A percentile compares a stretch with the other conserved stretches of the same genome.
Conservation (phyloP, 257 asterid species). For the Rehmannia glutinosa region DNA sequence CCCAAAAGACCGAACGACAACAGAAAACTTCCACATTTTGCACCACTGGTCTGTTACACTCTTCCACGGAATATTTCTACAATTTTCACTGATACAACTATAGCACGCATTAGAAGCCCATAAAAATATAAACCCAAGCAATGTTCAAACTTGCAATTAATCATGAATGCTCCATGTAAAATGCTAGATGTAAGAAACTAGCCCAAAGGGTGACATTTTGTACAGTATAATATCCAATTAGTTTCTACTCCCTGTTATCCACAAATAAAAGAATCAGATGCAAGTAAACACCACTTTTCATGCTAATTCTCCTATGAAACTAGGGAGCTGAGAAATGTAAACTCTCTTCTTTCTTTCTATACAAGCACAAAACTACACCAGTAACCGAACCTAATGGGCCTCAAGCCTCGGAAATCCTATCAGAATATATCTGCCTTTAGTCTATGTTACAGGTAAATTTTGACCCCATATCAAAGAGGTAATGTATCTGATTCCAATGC, state of each 20-base stretch:
- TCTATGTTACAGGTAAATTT: constrained; percentile 11
- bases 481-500: background rate
- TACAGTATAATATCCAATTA: constrained; percentile 17
- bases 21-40: no score
- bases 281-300: constrained; percentile 2
- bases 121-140: no score
- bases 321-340: constrained; percentile 13
- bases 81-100: background rate
- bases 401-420: background rate
- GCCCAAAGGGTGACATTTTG: constrained; percentile 8
- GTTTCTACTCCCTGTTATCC: constrained; percentile 10
- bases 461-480: background rate
- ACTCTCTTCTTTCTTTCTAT: constrained; percentile 13
- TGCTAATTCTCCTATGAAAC: constrained; percentile 15
- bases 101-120: background rate
- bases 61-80: no score
- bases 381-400: constrained; percentile 5
- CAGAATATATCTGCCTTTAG: background rate
- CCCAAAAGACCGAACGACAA: no score
- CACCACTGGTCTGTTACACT: no score
- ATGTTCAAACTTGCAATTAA: no score
- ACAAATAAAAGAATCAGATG: constrained; percentile 21
- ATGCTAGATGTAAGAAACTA: no score
- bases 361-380: constrained; percentile 16
- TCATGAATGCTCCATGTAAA: no score